Evolutionary conservation across 2,329 filamentous ascomycete genomes (phyloP), one percentile per base, ranked within the genome.

Genomic region (Hypoxylon sp.): DNA sequence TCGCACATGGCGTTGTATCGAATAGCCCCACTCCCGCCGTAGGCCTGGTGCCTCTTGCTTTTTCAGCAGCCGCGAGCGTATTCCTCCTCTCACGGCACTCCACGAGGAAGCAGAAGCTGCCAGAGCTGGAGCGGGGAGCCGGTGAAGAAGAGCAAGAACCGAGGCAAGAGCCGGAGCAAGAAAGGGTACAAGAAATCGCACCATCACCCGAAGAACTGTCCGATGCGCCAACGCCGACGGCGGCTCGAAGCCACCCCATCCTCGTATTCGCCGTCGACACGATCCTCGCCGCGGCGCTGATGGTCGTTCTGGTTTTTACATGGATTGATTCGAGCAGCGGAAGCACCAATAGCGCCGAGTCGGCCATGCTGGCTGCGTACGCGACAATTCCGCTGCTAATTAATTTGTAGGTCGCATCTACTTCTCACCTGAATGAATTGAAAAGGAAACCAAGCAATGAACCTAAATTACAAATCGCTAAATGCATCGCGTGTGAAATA

Each of bases 291-390:
- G 73, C 77, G 0, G 74, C 76, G 3, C 66, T 80, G 11, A 76
- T 82, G 77, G 67, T 79, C 5, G 78, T 81, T 4, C 63, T 83
- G 53, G 77, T 81, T 21, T 79, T 80, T 34, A 81, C 80, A 0
- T 82, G 80, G 79, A 76, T 77, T 39, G 65, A 68, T 32, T 71
- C 71, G 14, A 64, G 71, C 5, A 51, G 61, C 6, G 37, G 59
- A 8, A 58, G 59, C 63, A 51, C 56, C 9, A 60, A 61, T 9
- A 72, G 73, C 27, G 71, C 76, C 2, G 73, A 76, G 55, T 64
- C 80, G 51, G 77, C 75, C 41, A 81, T 81, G 79, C 74, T 82
- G 30, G 79, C 79, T 37, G 77, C 80, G 11, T 82, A 82, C 67
- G 76, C 77, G 9, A 82, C 81, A 2, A 76, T 82, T 16, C 81